These are phyloP conservation scores for Penicillium oxalicum DNA, from an alignment of 2,329 filamentous ascomycete species.

Conservation along the genomic window DNA sequence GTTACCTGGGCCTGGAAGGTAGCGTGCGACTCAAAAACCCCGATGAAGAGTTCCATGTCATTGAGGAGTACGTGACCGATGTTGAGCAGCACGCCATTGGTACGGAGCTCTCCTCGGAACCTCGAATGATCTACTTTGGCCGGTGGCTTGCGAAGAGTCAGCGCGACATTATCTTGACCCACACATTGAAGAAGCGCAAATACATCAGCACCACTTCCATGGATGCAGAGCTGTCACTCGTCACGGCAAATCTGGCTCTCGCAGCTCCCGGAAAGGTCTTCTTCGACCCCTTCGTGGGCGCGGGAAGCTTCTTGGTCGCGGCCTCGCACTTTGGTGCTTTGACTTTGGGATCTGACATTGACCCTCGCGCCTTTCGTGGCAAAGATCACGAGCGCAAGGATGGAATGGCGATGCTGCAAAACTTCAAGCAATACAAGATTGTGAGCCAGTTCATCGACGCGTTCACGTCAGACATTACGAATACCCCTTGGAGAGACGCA, in stretches of 20 bases:
- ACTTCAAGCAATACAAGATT: conserved; percentile 79
- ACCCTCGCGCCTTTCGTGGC: conserved; percentile 80
- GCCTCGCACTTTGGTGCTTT: conserved; percentile 84
- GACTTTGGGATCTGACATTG: conserved; percentile 84
- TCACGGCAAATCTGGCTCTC: conserved; percentile 86
- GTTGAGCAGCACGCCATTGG: conserved; percentile 26
- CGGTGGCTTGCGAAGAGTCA: conserved; percentile 62
- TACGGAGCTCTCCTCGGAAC: conserved; percentile 42
- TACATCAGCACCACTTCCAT: conserved; percentile 97
- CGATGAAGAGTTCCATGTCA: conserved; percentile 69
- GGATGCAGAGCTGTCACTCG: conserved; percentile 86
- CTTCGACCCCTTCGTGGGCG: conserved; percentile 94
- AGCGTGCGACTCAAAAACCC: conserved; percentile 69
- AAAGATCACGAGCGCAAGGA: conserved; percentile 43
- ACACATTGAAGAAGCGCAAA: conserved; percentile 83
- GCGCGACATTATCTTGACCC: conserved; percentile 63
- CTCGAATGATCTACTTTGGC: conserved; percentile 63
- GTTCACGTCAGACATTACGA: conserved; percentile 82
- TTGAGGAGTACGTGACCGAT: conserved; percentile 69
- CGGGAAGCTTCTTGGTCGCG: conserved; percentile 85
- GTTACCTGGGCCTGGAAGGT: conserved; percentile 70
- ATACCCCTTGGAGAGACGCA: conserved; percentile 63
- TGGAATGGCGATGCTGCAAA: conserved; percentile 51
- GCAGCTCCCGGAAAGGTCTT: conserved; percentile 78
- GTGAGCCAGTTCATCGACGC: conserved; percentile 62